These are phyloP conservation scores for Amesomyces nigricolor DNA, from an alignment of 2,329 filamentous ascomycete species.

Conservation along the genomic window DNA sequence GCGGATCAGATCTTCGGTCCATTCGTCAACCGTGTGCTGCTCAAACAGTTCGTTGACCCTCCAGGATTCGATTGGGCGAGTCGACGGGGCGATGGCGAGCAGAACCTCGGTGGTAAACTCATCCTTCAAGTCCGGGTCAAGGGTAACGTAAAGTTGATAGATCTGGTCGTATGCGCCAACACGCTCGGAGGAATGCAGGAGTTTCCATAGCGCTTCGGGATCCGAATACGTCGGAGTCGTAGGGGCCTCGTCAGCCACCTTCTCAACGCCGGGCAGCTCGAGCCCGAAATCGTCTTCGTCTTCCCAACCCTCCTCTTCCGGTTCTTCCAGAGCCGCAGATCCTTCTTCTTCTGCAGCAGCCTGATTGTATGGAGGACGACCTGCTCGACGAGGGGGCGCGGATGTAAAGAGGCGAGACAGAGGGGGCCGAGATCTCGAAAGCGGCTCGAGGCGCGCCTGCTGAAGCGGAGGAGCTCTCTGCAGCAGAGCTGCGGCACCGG, in stretches of 20 bases:
- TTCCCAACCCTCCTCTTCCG: background rate
- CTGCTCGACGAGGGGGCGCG: slow-evolving; percentile 15
- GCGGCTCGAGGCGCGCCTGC: slow-evolving; percentile 20
- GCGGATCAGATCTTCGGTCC: slow-evolving; percentile 38
- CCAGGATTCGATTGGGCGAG: slow-evolving; percentile 39
- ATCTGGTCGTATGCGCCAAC: slow-evolving; percentile 33
- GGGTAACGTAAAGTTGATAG: slow-evolving; percentile 39
- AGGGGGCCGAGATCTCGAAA: slow-evolving; percentile 15
- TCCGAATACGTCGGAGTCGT: background rate
- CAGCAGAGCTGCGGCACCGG: slow-evolving; percentile 38
- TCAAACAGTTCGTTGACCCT: slow-evolving; percentile 43
- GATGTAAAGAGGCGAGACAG: slow-evolving; percentile 27
- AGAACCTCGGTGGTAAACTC: slow-evolving; percentile 34
- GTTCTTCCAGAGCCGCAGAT: background rate
- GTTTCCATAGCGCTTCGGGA: slow-evolving; percentile 6
- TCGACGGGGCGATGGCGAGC: slow-evolving; percentile 39
- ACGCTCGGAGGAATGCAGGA: slow-evolving; percentile 6
- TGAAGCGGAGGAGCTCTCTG: slow-evolving; percentile 31
- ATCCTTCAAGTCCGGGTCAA: slow-evolving; percentile 31
- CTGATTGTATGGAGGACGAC: background rate
- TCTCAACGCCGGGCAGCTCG: background rate
- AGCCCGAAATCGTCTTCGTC: background rate
- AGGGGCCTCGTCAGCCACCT: background rate
- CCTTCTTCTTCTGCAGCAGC: background rate
- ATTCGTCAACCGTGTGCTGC: slow-evolving; percentile 32